Evolutionary conservation across 371 early-diverging fungal species (phyloP).

Genomic region (Mucor piriformis): DNA sequence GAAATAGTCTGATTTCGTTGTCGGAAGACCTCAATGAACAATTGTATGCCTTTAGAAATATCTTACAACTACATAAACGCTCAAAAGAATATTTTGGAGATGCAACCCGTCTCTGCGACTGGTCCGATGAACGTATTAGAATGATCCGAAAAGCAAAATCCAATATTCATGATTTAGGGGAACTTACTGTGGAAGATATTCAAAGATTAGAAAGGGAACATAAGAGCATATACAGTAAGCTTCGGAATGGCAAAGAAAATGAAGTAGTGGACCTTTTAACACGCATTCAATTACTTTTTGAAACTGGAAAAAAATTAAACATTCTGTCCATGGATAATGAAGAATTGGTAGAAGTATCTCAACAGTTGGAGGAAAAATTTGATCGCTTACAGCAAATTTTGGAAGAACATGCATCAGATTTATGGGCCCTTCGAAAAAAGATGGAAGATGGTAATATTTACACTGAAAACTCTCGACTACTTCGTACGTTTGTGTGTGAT

Average conservation of each 20-base stretch:
- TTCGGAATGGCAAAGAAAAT: constrained; percentile 39
- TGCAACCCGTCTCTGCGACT: constrained; percentile 36
- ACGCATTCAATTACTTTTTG: constrained; percentile 32
- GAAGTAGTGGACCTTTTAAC: constrained; percentile 42
- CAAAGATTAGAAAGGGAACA: constrained; percentile 33
- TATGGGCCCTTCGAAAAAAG: constrained; percentile 32
- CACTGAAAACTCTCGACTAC: constrained; percentile 25
- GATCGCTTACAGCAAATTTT: constrained; percentile 35
- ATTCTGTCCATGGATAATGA: constrained; percentile 23
- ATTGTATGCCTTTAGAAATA: constrained; percentile 30
- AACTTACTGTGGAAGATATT: constrained; percentile 34
- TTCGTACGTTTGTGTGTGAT: constrained; percentile 30
- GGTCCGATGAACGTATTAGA: constrained; percentile 41
- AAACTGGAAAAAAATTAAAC: constrained; percentile 21
- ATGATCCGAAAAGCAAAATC: constrained; percentile 28
- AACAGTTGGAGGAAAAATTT: constrained; percentile 33
- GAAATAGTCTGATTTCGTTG: constrained; percentile 29
- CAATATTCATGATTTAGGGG: constrained; percentile 16
- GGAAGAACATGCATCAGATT: constrained; percentile 29
- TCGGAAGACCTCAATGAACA: constrained; percentile 37
- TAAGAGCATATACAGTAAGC: constrained; percentile 15
- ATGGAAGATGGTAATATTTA: constrained; percentile 45
- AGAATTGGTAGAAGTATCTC: constrained; percentile 25
- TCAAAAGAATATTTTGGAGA: constrained; percentile 37
- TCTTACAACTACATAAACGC: constrained; percentile 32